These are phyloP conservation scores for Phytophthora vignae DNA, from an alignment of 352 stramenopile species.

Conservation along the genomic window DNA sequence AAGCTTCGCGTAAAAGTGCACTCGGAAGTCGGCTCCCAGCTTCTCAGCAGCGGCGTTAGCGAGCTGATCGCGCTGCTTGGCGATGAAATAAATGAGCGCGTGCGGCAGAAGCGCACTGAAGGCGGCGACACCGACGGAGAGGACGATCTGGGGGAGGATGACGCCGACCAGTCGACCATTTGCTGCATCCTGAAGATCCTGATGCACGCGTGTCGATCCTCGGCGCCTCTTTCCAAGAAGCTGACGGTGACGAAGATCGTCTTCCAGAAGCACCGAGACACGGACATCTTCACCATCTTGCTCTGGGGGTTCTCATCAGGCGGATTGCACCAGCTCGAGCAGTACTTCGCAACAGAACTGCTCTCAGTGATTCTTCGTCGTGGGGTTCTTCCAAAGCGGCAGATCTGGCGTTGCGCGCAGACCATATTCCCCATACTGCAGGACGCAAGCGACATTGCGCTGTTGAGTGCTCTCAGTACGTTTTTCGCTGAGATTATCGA, in stretches of 20 bases:
- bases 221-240: conserved; percentile 70
- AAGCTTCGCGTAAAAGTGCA: conserved; percentile 78
- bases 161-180: conserved; percentile 71
- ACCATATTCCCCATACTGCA: conserved; percentile 56
- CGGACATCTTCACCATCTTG: conserved; percentile 60
- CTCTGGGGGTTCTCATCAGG: conserved; percentile 36
- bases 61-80: conserved; percentile 61
- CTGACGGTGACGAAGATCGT: conserved; percentile 41
- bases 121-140: conserved; percentile 39
- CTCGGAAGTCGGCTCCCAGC: conserved; percentile 65
- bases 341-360: conserved; percentile 74
- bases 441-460: conserved; percentile 37
- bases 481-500: conserved; percentile 79
- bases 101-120: conserved; percentile 23
- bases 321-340: conserved; percentile 53
- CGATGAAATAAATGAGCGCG: conserved; percentile 54
- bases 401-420: conserved; percentile 64
- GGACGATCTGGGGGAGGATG: conserved; percentile 52
- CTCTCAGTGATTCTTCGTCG: conserved; percentile 69
- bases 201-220: conserved; percentile 68
- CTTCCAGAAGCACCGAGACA: conserved; percentile 33
- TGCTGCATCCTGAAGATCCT: conserved; percentile 83
- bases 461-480: conserved; percentile 64
- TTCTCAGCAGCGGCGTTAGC: conserved; percentile 56
- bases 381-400: conserved; percentile 51